phyloP scores from a whole-genome alignment of 441 rosid species.

The Melastoma candidum region DNA sequence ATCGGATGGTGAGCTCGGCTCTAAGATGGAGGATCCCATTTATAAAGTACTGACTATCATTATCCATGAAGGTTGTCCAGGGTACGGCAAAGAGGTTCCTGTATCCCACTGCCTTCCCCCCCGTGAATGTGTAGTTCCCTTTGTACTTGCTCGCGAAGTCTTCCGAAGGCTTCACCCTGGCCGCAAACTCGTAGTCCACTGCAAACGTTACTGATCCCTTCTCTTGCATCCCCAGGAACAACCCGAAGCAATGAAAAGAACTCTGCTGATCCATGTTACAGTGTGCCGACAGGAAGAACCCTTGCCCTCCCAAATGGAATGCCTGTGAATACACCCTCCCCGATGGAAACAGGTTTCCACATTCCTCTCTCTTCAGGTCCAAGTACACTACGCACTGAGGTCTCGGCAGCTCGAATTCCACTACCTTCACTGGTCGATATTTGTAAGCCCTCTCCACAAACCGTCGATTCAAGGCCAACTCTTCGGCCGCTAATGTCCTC shows the following conservation, averaged over 20 bases:
- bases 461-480: slow-evolving; percentile 26
- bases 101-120: slow-evolving; percentile 61
- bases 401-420: slow-evolving; percentile 69
- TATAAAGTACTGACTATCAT: slow-evolving; percentile 63
- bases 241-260: slow-evolving; percentile 61
- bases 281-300: slow-evolving; percentile 60
- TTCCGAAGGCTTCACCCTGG: slow-evolving; percentile 55
- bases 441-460: slow-evolving; percentile 68
- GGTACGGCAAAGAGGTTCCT: slow-evolving; percentile 49
- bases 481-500: slow-evolving; percentile 37
- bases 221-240: slow-evolving; percentile 65
- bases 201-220: slow-evolving; percentile 50
- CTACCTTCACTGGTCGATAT: slow-evolving; percentile 64
- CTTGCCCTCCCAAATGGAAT: slow-evolving; percentile 75
- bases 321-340: slow-evolving; percentile 55
- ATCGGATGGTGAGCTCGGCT: slow-evolving; percentile 74
- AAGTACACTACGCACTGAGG: slow-evolving; percentile 76
- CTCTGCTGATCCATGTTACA: slow-evolving; percentile 69
- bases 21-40: slow-evolving; percentile 73
- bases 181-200: slow-evolving; percentile 70
- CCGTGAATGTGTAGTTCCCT: slow-evolving; percentile 52
- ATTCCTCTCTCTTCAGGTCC: slow-evolving; percentile 68
- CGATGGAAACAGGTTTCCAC: slow-evolving; percentile 44
- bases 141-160: slow-evolving; percentile 49
- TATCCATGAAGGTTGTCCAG: slow-evolving; percentile 56